Conservation (phyloP, 2,329 filamentous ascomycete species). For the Fusarium mexicanum region DNA sequence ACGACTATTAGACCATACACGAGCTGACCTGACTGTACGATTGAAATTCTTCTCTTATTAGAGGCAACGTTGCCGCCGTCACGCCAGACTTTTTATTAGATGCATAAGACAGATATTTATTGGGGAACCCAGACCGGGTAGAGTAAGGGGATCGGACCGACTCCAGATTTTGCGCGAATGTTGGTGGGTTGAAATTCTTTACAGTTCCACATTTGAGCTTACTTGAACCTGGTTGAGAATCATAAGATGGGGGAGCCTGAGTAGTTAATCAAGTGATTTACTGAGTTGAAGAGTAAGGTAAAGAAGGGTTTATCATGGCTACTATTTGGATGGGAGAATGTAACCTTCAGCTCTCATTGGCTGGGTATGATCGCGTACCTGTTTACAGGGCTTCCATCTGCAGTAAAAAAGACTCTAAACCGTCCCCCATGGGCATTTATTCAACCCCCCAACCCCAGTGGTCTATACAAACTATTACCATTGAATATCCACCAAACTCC, state of each 20-base stretch:
- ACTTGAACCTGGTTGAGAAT: conserved; percentile 8
- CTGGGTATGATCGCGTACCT: neutral
- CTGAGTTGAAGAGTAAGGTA: neutral
- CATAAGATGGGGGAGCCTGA: neutral
- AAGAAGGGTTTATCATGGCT: neutral
- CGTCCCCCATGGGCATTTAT: conserved; percentile 26
- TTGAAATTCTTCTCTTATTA: too few species aligned
- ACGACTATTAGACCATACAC: neutral
- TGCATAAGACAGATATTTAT: neutral
- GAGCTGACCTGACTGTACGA: neutral
- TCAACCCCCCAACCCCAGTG: conserved; percentile 3
- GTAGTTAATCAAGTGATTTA: neutral
- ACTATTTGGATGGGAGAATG: neutral
- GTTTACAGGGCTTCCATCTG: neutral
- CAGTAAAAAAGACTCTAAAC: neutral
- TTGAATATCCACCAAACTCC: conserved; percentile 10
- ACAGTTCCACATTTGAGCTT: conserved; percentile 28
- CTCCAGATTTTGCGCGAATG: conserved; percentile 20
- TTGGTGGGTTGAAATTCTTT: conserved; percentile 27
- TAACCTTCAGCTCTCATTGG: conserved; percentile 6
- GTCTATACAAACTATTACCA: conserved; percentile 18
- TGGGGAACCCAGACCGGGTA: conserved; percentile 6
- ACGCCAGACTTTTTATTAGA: neutral
- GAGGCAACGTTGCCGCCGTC: neutral
- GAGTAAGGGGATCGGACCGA: conserved; percentile 25